phyloP scores from a whole-genome alignment of 805 yeast genomes.

The Teunomyces lycoperdinae region DNA sequence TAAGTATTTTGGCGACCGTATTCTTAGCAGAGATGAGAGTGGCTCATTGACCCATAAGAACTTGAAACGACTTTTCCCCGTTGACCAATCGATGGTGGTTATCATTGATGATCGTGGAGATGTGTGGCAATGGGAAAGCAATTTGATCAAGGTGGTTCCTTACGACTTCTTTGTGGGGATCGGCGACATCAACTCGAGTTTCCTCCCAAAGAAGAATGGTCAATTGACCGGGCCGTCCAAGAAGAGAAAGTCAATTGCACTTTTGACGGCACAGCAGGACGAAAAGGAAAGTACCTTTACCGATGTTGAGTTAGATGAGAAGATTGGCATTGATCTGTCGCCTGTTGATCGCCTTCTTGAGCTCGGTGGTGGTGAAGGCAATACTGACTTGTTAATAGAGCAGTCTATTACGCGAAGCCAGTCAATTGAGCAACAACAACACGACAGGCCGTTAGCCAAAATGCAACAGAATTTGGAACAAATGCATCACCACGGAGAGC shows the following conservation, averaged over 20 bases:
- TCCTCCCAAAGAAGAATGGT: conserved; percentile 75
- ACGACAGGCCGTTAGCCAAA: conserved; percentile 80
- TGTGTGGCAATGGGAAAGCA: conserved; percentile 97
- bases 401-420: conserved; percentile 65
- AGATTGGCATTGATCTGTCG: conserved; percentile 15
- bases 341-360: conserved; percentile 51
- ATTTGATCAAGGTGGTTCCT: conserved; percentile 88
- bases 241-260: conserved; percentile 54
- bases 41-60: conserved; percentile 90
- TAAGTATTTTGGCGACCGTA: conserved; percentile 82
- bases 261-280: conserved; percentile 45
- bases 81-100: conserved; percentile 94
- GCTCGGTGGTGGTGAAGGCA: conserved; percentile 50
- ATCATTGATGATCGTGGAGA: conserved; percentile 97
- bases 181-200: conserved; percentile 93
- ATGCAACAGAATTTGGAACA: conserved; percentile 71
- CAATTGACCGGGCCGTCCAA: conserved; percentile 60
- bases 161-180: conserved; percentile 95
- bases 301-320: conserved; percentile 1
- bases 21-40: conserved; percentile 89
- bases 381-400: conserved; percentile 47
- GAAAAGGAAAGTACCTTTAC: conserved; percentile 11
- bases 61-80: conserved; percentile 84
- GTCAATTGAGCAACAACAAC: conserved; percentile 74
- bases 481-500: conserved; percentile 29